Evolutionary conservation across 257 asterid genomes (phyloP), one percentile per base, ranked within the genome.

Genomic region (Fraxinus anomala): DNA sequence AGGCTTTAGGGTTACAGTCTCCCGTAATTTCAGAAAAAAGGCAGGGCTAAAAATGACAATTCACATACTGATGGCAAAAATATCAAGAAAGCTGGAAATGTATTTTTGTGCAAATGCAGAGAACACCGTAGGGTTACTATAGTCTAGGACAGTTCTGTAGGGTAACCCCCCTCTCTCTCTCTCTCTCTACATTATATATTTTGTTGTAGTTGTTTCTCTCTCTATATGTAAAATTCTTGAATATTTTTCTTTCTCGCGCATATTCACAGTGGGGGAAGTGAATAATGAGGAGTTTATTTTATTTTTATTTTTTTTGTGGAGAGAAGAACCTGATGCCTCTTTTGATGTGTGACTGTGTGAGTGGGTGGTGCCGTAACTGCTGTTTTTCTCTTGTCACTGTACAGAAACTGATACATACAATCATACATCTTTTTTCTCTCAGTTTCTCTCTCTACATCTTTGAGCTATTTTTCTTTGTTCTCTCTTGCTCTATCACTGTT

Each of bases 281-380:
- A 82, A 84, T 83, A 82, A 81, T 74, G 84, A 61, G 79, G 85
- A 81, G 87, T 71, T 67, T 81, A 79, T 89, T 89, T 10, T 0
- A 8, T 5, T 36, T 6, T 36, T 36, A 6, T 39, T 39, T 39
- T 83, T 87, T 82, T 86, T 84, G 88, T 74, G 87, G 91, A 72
- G 90, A 81, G 82, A 81, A 80, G 93, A 91, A 87, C 91, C 92
- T 82, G 97, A 90, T 90, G 87, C 94, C 91, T 85, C 88, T 81
- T 89, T 85, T 87, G 91, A 89, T 90, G 93, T 79, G 66, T 26
- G 63, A 40, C 88, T 90, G 93, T 79, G 66, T 26, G 63, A 40
- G 96, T 91, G 94, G 93, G 97, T 91, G 93, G 92, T 90, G 87
- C 88, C 51, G 51, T 42, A 42, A 42, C 14, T 47, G 59, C 7